phyloP scores from a whole-genome alignment of 331 rosid species.

The Ulmus americana region DNA sequence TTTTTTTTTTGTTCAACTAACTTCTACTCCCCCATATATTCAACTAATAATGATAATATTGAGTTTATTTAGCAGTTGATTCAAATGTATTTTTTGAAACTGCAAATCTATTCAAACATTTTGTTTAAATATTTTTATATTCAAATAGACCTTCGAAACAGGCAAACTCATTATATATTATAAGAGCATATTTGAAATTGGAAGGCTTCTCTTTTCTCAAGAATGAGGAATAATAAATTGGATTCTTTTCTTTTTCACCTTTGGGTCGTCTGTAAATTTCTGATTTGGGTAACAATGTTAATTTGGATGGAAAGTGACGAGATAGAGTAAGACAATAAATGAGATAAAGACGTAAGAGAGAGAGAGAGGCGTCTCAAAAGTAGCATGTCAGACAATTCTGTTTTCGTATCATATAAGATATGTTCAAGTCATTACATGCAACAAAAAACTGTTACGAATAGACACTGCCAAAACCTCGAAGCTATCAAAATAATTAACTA shows the following conservation, averaged over 20 bases:
- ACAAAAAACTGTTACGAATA: constrained; percentile 13
- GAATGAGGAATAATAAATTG: background rate
- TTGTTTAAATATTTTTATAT: no score
- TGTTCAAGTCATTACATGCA: background rate
- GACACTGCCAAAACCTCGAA: constrained; percentile 33
- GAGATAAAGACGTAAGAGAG: constrained; percentile 12
- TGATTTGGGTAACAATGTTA: background rate
- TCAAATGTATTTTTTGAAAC: no score
- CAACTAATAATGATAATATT: no score
- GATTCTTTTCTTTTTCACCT: background rate
- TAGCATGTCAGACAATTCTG: constrained; percentile 38
- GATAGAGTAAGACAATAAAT: constrained; percentile 15
- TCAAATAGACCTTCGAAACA: no score
- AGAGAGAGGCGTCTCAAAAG: background rate
- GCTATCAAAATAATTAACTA: constrained; percentile 7
- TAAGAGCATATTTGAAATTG: no score
- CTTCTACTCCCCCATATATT: no score
- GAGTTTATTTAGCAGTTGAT: no score
- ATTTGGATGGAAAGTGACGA: constrained; percentile 18
- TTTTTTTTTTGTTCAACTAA: background rate
- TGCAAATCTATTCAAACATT: no score
- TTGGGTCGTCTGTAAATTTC: background rate
- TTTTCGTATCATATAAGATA: constrained; percentile 67
- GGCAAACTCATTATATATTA: no score
- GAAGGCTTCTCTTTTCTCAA: no score